Evolutionary conservation across 108 stramenopile species (phyloP).

Genomic region (Conticribra weissflogii): DNA sequence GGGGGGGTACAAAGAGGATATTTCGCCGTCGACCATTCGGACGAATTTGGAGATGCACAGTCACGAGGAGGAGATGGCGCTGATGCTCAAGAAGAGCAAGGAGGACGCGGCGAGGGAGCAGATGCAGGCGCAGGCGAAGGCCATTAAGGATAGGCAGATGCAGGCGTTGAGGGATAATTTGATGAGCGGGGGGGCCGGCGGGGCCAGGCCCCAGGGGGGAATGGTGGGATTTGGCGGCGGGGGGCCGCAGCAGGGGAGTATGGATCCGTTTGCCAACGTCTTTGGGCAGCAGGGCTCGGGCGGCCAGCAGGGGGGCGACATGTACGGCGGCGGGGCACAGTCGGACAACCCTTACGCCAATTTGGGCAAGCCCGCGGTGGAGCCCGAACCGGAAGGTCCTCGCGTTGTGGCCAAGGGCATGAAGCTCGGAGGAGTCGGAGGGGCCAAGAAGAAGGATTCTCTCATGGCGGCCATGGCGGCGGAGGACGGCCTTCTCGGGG

Average conservation of each 20-base stretch:
- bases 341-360: constrained; percentile 54
- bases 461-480: constrained; percentile 95
- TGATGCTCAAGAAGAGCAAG: constrained; percentile 91
- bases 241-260: constrained; percentile 25
- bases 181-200: constrained; percentile 55
- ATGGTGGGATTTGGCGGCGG: constrained; percentile 79
- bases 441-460: constrained; percentile 77
- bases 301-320: constrained; percentile 49
- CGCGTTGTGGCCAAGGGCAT: constrained; percentile 93
- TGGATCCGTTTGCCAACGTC: constrained; percentile 60
- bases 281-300: constrained; percentile 23
- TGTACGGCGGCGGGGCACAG: constrained; percentile 22
- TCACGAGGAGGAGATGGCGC: constrained; percentile 96
- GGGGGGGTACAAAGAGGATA: constrained; percentile 97
- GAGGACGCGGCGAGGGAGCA: constrained; percentile 89
- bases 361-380: constrained; percentile 47
- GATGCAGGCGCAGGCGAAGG: constrained; percentile 90
- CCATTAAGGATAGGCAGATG: constrained; percentile 87
- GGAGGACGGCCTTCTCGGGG: constrained; percentile 91
- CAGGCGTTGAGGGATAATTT: constrained; percentile 73
- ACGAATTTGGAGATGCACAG: constrained; percentile 98
- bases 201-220: constrained; percentile 35
- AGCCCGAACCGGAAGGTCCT: constrained; percentile 58
- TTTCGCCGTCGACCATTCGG: constrained; percentile 85
- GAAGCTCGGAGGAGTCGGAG: constrained; percentile 86